These are phyloP conservation scores for Komagataella phaffii DNA, from an alignment of 805 yeast genomes.

Conservation along the genomic window DNA sequence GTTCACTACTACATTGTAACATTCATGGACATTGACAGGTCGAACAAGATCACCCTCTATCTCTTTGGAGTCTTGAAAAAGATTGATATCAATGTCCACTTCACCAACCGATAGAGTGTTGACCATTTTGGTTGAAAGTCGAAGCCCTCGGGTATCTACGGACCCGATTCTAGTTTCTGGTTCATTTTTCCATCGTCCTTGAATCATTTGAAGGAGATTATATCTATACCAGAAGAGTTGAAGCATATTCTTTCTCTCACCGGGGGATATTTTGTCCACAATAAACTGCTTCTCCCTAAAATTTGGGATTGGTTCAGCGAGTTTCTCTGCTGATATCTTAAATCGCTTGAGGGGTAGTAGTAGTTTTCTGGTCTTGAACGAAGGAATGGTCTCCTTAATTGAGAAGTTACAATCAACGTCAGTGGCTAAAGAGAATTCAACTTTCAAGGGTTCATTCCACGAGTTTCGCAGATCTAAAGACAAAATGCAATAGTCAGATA, in stretches of 20 bases:
- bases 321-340: slow-evolving; percentile 23
- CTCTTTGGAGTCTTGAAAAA: slow-evolving; percentile 8
- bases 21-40: slow-evolving; percentile 27
- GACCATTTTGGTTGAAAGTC: slow-evolving; percentile 50
- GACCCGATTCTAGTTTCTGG: slow-evolving; percentile 31
- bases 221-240: slow-evolving; percentile 77
- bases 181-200: slow-evolving; percentile 51
- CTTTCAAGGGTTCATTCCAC: slow-evolving; percentile 47
- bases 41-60: slow-evolving; percentile 11
- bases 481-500: slow-evolving; percentile 45
- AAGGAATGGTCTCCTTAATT: not conserved
- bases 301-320: slow-evolving; percentile 53
- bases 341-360: slow-evolving; percentile 59
- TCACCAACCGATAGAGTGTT: slow-evolving; percentile 35
- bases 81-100: slow-evolving; percentile 25
- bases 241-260: slow-evolving; percentile 41
- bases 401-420: not conserved
- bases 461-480: slow-evolving; percentile 71
- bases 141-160: slow-evolving; percentile 53
- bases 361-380: slow-evolving; percentile 25
- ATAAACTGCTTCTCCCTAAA: slow-evolving; percentile 59
- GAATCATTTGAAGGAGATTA: slow-evolving; percentile 39
- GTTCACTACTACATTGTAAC: slow-evolving; percentile 34
- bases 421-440: slow-evolving; percentile 5
- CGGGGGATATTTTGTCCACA: slow-evolving; percentile 38